Base-by-base conservation (phyloP, 345 rosid genomes). In the Citrus medica region DNA sequence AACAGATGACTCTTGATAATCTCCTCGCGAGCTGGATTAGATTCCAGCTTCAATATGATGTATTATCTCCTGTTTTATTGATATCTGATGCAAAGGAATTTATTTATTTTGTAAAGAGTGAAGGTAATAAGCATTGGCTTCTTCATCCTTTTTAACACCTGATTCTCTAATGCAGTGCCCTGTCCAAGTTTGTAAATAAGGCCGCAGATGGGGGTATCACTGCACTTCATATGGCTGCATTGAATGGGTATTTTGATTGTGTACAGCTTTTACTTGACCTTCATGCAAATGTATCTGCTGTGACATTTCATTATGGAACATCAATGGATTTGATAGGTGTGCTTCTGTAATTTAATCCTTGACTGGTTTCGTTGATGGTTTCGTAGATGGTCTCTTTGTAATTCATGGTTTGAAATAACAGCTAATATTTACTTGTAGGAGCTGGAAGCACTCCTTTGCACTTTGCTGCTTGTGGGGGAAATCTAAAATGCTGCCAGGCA, bases 381-480 rank as follows among this genome's bases (percentile, higher is more conserved):
- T 51, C 22, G 10, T 14, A 55, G 71, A 64, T 67, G 22, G 28
- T 78, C 62, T 58, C 19, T n/a, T 40, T 78, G 4, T 68, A 56
- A 32, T 67, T 33, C 27, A 9, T 61, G 35, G 48, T 75, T 75
- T 58, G 73, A 66, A 71, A 82, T 74, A 74, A 62, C 63, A 21
- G 58, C 66, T 37, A 53, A 48, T 82, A 25, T 30, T 19, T 75
- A 33, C 56, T 58, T 83, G 33, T 76, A 96, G 99, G 99, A 81
- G 98, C 99, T 12, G 99, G 98, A 81, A 94, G 98, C 87, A 92
- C 98, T 66, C 98, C 99, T 73, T 88, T 96, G 87, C 99, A 96
- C 56, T 96, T 91, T 76, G 98, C 99, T 53, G 99, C 98, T 73
- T 94, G 99, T 81, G 98, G 99, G 76, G 98, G 99, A 69, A 92